Conservation (phyloP, 192 early-diverging fungal genomes). For the Umbelopsis isabellina region DNA sequence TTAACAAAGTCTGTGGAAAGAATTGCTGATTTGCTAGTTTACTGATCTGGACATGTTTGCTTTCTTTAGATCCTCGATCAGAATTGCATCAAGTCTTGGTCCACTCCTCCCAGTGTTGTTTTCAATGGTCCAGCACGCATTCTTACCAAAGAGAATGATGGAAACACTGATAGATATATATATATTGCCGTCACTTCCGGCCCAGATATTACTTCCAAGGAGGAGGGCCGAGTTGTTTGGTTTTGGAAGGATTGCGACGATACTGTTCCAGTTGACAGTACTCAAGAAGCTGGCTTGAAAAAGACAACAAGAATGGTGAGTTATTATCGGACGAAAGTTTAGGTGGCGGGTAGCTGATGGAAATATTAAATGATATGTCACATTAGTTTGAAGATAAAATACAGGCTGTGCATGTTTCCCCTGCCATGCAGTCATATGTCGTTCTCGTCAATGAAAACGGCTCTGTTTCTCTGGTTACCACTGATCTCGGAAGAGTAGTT, state of each 20-base stretch:
- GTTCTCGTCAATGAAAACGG: conserved; percentile 48
- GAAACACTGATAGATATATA: conserved; percentile 37
- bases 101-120: conserved; percentile 50
- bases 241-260: conserved; percentile 48
- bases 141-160: conserved; percentile 24
- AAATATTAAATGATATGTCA: neutral
- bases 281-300: conserved; percentile 26
- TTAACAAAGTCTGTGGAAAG: neutral
- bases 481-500: conserved; percentile 48
- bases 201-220: conserved; percentile 48
- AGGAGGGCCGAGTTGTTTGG: conserved; percentile 53
- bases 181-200: conserved; percentile 54
- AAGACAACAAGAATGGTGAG: conserved; percentile 39
- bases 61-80: conserved; percentile 49
- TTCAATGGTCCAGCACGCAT: conserved; percentile 49
- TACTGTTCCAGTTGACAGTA: neutral
- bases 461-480: conserved; percentile 44
- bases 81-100: conserved; percentile 55
- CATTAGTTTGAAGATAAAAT: conserved; percentile 50
- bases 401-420: conserved; percentile 46
- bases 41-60: neutral
- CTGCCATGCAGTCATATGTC: conserved; percentile 43
- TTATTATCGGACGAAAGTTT: conserved; percentile 9
- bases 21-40: neutral
- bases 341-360: neutral